Base-by-base conservation (phyloP, 192 early-diverging fungal species). In the Mortierella alpina region DNA sequence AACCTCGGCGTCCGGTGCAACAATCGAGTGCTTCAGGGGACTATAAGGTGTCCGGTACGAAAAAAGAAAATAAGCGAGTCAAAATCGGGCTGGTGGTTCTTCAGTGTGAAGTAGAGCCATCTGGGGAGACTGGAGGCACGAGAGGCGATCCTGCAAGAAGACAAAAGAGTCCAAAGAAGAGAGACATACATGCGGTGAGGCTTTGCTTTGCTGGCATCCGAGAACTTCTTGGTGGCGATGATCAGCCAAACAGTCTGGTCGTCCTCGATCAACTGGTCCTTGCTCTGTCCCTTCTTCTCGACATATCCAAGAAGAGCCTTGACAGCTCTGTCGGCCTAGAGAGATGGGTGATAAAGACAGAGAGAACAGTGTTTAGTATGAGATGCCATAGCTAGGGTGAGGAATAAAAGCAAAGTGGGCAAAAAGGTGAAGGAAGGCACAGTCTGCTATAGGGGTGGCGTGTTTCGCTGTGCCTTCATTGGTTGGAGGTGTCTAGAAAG, bases 181-280 rank as follows among this genome's bases (percentile, higher is more conserved):
- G 45, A 52, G 31, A 64, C 74, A 39, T 83, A 92, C 91, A 95
- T 93, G 68, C 88, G 84, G 54, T 84, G 83, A 40, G 95, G 94
- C 82, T 91, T 93, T 57, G 90, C 77, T 53, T 82, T 89, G 58
- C 64, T 58, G 55, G 73, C 86, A 47, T 87, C 83, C 4, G 91
- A 88, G 72, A 93, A 84, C 83, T 87, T 91, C 85, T 93, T 94
- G 58, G 90, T 88, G 23, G 90, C 84, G 31, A 96, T 73, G 15
- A 92, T 82, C 63, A 95, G 68, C 71, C 88, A 90, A 18, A 94
- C 84, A 41, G 46, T 17, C 71, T 93, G 78, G 48, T 72, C 77
- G 4, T 80, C 77, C 44, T 90, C 89, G 13, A 82, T 75, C 31
- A 91, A 83, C 73, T 92, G 76, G 40, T 86, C 83, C 54, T 77